A percentile compares a stretch with the other conserved stretches of the same genome.
Evolutionary conservation across 2,329 filamentous ascomycete genomes (phyloP).

Genomic region (Aspergillus alliaceus): DNA sequence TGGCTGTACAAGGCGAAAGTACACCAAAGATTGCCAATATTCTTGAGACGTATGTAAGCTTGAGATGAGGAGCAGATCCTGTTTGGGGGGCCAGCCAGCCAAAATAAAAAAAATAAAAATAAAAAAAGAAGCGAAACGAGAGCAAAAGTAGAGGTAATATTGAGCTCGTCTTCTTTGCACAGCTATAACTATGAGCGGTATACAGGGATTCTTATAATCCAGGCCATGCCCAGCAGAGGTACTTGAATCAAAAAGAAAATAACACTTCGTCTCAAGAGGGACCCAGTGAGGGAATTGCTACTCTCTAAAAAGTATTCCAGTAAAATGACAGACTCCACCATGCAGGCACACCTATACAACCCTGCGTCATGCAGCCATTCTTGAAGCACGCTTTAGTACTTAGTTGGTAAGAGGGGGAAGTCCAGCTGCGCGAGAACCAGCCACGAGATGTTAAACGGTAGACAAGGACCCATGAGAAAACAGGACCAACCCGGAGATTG

Average conservation of each 20-base stretch:
- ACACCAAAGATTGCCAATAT: neutral
- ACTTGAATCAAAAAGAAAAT: conserved; percentile 8
- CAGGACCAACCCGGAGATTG: conserved; percentile 1
- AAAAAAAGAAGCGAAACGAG: neutral
- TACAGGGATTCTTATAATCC: conserved; percentile 10
- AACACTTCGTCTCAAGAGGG: conserved; percentile 3
- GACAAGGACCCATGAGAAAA: conserved; percentile 14
- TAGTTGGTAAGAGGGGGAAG: conserved; percentile 9
- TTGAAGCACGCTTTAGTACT: conserved; percentile 8
- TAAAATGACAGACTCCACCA: conserved; percentile 15
- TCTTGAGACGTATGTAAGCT: neutral
- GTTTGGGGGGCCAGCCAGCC: neutral
- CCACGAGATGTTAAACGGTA: conserved; percentile 22
- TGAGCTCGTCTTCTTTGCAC: neutral
- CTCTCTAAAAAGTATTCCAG: conserved; percentile 13
- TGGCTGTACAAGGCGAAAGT: neutral
- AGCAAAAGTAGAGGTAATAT: neutral
- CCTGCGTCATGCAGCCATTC: conserved; percentile 7
- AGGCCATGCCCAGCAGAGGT: conserved; percentile 3
- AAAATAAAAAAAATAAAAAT: neutral
- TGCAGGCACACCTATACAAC: conserved; percentile 16
- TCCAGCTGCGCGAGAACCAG: conserved; percentile 26
- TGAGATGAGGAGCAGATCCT: neutral
- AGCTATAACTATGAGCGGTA: neutral
- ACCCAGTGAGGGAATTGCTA: conserved; percentile 6